Base-by-base conservation (phyloP, 495 filamentous ascomycete species). In the Haplographium delicatum region DNA sequence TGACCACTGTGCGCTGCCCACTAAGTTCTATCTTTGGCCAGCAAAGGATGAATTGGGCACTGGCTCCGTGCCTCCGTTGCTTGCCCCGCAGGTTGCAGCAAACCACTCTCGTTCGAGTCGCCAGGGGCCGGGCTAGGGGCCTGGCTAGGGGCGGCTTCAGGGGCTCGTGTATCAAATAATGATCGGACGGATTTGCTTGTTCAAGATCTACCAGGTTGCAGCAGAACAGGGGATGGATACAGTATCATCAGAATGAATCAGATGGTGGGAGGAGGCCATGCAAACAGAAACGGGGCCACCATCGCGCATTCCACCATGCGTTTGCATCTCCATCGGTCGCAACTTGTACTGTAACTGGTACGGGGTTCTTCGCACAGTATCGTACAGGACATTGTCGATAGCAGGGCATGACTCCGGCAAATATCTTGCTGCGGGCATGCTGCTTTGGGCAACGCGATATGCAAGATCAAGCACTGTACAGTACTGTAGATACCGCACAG, bases 141-240 rank as follows among this genome's bases (percentile, higher is more conserved):
- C n/a, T n/a, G n/a, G n/a, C n/a, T n/a, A n/a, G n/a, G n/a, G n/a
- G n/a, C n/a, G n/a, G n/a, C n/a, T n/a, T n/a, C n/a, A n/a, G n/a
- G 28, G 28, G 7, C 28, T 31, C 28, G 28, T 31, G 28, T 31
- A 31, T 31, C 28, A 38, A 38, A 38, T n/a, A n/a, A 8, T 38
- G 34, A 38, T 38, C 34, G 34, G 34, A 38, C 34, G 34, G 34
- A 16, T 38, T 38, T 38, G 34, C 34, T 38, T 38, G 10, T 38
- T 38, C 34, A 38, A 16, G 15, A 8, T 16, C 15, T 7, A 5
- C 34, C 6, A 7, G 34, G 34, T n/a, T 8, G 15, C 34, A 7
- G 19, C 5, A 5, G 7, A 16, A 16, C 5, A 5, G 34, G 19
- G 34, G 15, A 16, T 5, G 34, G 34, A 5, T 5, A 38, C n/a